Conservation (phyloP, 2,329 filamentous ascomycete genomes). For the Nemania serpens region DNA sequence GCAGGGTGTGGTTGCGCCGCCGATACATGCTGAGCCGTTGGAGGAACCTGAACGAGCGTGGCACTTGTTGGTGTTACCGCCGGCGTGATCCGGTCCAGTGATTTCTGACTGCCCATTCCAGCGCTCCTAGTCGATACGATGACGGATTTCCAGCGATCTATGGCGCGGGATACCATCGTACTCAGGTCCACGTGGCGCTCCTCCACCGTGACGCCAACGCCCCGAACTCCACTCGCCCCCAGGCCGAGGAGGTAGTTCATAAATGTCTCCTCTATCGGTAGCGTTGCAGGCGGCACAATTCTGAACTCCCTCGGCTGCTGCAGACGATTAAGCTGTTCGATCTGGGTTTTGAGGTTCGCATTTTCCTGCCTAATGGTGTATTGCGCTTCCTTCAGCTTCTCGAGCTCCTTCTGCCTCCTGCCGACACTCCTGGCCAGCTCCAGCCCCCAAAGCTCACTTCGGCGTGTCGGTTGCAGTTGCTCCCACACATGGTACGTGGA, state of each 20-base stretch:
- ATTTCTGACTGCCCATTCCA: slow-evolving; percentile 56
- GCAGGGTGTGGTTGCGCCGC: slow-evolving; percentile 30
- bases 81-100: slow-evolving; percentile 48
- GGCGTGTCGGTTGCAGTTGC: slow-evolving; percentile 59
- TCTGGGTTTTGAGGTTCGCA: slow-evolving; percentile 59
- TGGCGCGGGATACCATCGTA: slow-evolving; percentile 57
- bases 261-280: slow-evolving; percentile 56
- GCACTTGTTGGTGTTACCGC: slow-evolving; percentile 32
- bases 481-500: slow-evolving; percentile 80
- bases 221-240: slow-evolving; percentile 46
- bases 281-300: slow-evolving; percentile 55
- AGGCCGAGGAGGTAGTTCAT: slow-evolving; percentile 54
- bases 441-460: slow-evolving; percentile 64
- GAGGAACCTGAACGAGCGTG: slow-evolving; percentile 23
- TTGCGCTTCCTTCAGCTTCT: slow-evolving; percentile 56
- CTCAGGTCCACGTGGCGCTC: slow-evolving; percentile 59
- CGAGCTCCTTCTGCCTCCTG: slow-evolving; percentile 59
- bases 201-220: slow-evolving; percentile 53
- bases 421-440: slow-evolving; percentile 65
- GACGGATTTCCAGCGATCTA: slow-evolving; percentile 66
- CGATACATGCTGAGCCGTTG: slow-evolving; percentile 24
- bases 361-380: slow-evolving; percentile 61
- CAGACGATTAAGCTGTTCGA: slow-evolving; percentile 62
- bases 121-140: slow-evolving; percentile 56
- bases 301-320: slow-evolving; percentile 66